Base-by-base conservation (phyloP, 2,329 filamentous ascomycete species). In the Penicillium sp. region DNA sequence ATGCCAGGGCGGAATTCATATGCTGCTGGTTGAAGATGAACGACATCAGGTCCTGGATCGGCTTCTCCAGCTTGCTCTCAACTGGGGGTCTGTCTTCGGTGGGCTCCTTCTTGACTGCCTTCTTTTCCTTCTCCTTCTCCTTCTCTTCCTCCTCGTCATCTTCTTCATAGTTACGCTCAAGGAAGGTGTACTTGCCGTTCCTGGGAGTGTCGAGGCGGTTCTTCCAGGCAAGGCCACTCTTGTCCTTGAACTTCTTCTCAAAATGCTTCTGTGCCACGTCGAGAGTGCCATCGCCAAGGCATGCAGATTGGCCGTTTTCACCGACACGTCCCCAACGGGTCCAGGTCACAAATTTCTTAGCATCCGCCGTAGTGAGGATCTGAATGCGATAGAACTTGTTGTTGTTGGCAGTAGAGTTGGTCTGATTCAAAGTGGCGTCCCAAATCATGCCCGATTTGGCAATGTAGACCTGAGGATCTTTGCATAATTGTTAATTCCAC, bases 371-470 rank as follows among this genome's bases (percentile, higher is more conserved):
- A 17, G 56, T 45, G n/a, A 88, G 71, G 64, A 91, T 81, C 80
- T 94, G 91, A 30, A 93, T 75, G 30, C 87, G 86, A 72, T 93
- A 94, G 75, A 93, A 94, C 68, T 95, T 95, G 76, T 95, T 94
- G 76, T 91, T 90, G 72, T 94, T 95, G 51, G 83, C 77, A 0
- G 81, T 79, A 0, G 90, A 81, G 67, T 92, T 91, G 12, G 91
- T 90, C 73, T 93, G 90, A 68, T 93, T 95, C 50, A 96, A 81
- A 0, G 90, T 88, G 0, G 90, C 91, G 72, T 96, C 92, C 74
- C 86, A 94, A 53, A 94, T 91, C 59, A 89, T 78, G 22, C 87
- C 86, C 42, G 84, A 76, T 1, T 84, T 77, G 63, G 89, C 89
- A 59, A 94, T 85, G 71, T 90, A 88, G 35, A 96, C 91, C 2